Conservation (phyloP, 352 stramenopile genomes). For the Phytophthora europaea region DNA sequence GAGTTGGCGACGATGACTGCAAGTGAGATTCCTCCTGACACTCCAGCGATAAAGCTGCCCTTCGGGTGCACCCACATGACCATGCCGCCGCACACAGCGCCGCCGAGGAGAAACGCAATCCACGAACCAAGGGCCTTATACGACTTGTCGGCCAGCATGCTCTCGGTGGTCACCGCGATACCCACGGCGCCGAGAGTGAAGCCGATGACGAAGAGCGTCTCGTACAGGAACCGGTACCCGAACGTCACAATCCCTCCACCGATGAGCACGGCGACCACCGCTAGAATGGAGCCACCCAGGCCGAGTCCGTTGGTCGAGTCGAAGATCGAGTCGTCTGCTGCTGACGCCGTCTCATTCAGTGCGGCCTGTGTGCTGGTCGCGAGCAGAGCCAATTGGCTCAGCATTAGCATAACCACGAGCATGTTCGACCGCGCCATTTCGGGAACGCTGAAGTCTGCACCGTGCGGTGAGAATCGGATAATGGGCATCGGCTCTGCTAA, state of each 20-base stretch:
- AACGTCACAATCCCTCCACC: slow-evolving; percentile 39
- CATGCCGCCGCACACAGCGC: slow-evolving; percentile 38
- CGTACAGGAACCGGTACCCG: slow-evolving; percentile 47
- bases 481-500: slow-evolving; percentile 8
- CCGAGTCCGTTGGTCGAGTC: slow-evolving; percentile 34
- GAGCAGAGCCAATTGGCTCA: slow-evolving; percentile 27
- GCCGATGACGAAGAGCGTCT: slow-evolving; percentile 41
- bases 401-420: slow-evolving; percentile 17
- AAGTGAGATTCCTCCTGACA: slow-evolving; percentile 42
- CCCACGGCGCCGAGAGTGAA: slow-evolving; percentile 41
- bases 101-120: slow-evolving; percentile 47
- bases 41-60: slow-evolving; percentile 44
- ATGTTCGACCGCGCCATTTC: slow-evolving; percentile 25
- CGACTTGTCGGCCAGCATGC: slow-evolving; percentile 41
- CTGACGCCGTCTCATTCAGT: slow-evolving; percentile 15
- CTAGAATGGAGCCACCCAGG: slow-evolving; percentile 36
- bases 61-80: slow-evolving; percentile 45
- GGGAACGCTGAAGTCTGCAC: not conserved
- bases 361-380: slow-evolving; percentile 14
- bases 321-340: slow-evolving; percentile 40
- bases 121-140: slow-evolving; percentile 40
- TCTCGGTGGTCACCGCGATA: slow-evolving; percentile 38
- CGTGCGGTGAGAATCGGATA: slow-evolving; percentile 23
- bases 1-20: slow-evolving; percentile 45
- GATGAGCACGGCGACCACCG: slow-evolving; percentile 41